Base-by-base conservation (phyloP, 2,329 filamentous ascomycete genomes). In the Cladosporium cucumerinum region DNA sequence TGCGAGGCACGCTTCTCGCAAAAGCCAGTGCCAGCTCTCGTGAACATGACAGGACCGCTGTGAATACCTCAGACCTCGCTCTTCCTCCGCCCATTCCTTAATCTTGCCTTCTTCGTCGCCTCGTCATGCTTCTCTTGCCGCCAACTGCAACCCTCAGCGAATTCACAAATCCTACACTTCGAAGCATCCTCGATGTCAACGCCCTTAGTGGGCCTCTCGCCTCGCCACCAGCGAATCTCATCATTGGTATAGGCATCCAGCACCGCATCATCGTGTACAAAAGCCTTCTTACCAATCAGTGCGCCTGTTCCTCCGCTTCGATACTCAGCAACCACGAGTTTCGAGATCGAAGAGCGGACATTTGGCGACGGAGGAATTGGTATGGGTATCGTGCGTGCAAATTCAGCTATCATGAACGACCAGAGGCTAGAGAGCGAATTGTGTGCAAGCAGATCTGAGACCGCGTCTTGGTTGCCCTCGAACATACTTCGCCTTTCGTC, bases 141-240 rank as follows among this genome's bases (percentile, higher is more conserved):
- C 94, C 94, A 98, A 14, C 85, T 83, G 75, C 94, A 98, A 1
- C 81, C 82, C 2, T 91, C 88, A 0, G 84, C 86, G 76, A 97
- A 97, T 69, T 96, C 92, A 73, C 94, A 98, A 26, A 84, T 86
- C 23, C 87, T 81, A 75, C 94, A 98, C 76, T 97, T 98, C 78
- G 89, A 96, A 0, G 92, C 91, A 70, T 97, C 93, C 72, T 93
- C 89, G 7, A 96, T 84, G 7, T 86, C 83, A 2, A 97, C 93
- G 0, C 94, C 94, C 8, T 83, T 82, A 0, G 93, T 87, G 58
- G 84, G 79, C 18, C 93, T 81, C 70, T 89, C 82, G 0, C 93
- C 94, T 34, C 85, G 86, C 94, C 94, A 98, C 92, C 92, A 97
- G n/a, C 82, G 76, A 85, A 97, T 87, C 68, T 90, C 88, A 2